A percentile compares a stretch with the other conserved stretches of the same genome.
phyloP scores from a whole-genome alignment of 306 rosid genomes.

The peach (Prunus persica) region Prunus_persica_NCBIv2 NC_034014.1:28701001-28701500 shows the following conservation, averaged over 20 bases:
- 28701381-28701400: slow-evolving; percentile 31
- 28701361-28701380: slow-evolving; percentile 9
- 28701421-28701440: slow-evolving; percentile 19
- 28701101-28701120: too few relatives aligned
- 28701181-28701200: background rate
- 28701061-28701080: too few relatives aligned
- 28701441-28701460: slow-evolving; percentile 29
- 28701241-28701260: background rate
- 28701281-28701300: background rate
- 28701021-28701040: too few relatives aligned
- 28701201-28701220: background rate
- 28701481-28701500: slow-evolving; percentile 22
- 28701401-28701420: slow-evolving; percentile 48
- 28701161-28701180: background rate
- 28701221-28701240: background rate
- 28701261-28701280: background rate
- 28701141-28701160: too few relatives aligned
- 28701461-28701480: slow-evolving; percentile 30
- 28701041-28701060: too few relatives aligned
- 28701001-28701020: too few relatives aligned
- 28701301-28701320: background rate
- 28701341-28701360: slow-evolving; percentile 17
- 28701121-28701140: too few relatives aligned
- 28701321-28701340: slow-evolving; percentile 18
- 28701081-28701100: too few relatives aligned